Evolutionary conservation across 2,329 filamentous ascomycete species (phyloP), one percentile per base, ranked within the genome.

Genomic region (Aschersonia sp.): DNA sequence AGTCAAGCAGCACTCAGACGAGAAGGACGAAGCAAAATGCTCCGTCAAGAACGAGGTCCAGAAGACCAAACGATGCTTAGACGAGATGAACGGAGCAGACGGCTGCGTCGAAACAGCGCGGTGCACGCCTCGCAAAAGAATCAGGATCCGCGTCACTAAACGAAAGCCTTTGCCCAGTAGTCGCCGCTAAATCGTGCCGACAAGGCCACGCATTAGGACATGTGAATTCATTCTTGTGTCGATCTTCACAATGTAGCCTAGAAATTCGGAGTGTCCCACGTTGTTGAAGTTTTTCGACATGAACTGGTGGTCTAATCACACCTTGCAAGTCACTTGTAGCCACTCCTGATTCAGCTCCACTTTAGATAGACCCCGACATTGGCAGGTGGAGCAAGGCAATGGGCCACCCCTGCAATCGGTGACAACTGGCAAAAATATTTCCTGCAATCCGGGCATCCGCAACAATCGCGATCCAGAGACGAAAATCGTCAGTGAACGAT

Each of bases 371-470:
- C 20, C 20, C 20, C 20, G 20, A 12, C 12, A 43, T n/a, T 2
- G 40, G 9, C 12, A 20, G 40, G 7, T 3, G 40, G 40, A 6
- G 40, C n/a, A n/a, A 6, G 3, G 40, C 6, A 3, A n/a, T n/a
- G 7, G 10, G 9, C 40, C 12, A 20, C 9, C 6, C 20, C 7
- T 9, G 7, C 40, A 57, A 54, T 67, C 66, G 67, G 67, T 69
- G 47, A 52, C 5, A 0, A 0, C 0, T 12, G 67, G 68, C 67
- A 71, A 60, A 70, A 70, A 64, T 60, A 58, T 62, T 56, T 52
- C 51, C 43, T 30, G 30, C 46, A 1, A 20, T 20, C 20, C 20
- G 20, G 20, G 20, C 20, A 20, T 20, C 20, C 20, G 20, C 20
- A 20, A 20, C 20, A 20, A 2, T 20, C 20, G 20, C 20, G 20